Evolutionary conservation across 768 basidiomycete genomes (phyloP).

Genomic region (Pleurotus tuber-regium): DNA sequence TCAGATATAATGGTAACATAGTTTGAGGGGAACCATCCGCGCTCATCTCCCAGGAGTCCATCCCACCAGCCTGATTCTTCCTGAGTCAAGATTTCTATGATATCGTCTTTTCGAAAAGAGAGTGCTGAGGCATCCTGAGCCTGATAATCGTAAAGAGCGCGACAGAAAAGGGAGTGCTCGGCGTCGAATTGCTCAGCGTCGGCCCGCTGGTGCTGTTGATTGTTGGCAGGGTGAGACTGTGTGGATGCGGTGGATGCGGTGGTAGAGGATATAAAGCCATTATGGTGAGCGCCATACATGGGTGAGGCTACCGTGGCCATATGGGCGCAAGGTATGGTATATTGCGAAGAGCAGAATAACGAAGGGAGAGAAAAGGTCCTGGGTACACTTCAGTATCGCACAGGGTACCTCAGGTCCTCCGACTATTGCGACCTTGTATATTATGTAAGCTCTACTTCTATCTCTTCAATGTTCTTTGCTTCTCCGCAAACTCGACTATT

Average conservation of each 20-base stretch:
- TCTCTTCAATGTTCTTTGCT: constrained; percentile 85
- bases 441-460: constrained; percentile 25
- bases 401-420: background rate
- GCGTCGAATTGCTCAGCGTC: constrained; percentile 53
- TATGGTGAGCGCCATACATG: constrained; percentile 22
- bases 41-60: constrained; percentile 82
- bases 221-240: constrained; percentile 22
- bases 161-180: constrained; percentile 71
- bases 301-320: constrained; percentile 32
- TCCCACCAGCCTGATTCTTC: constrained; percentile 99
- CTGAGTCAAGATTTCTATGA: constrained; percentile 91
- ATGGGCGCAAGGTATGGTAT: background rate
- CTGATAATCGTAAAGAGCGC: constrained; percentile 88
- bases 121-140: constrained; percentile 88
- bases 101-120: constrained; percentile 81
- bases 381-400: background rate
- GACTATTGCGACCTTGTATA: constrained; percentile 2
- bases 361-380: constrained; percentile 2
- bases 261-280: constrained; percentile 11
- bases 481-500: constrained; percentile 94
- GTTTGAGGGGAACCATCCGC: constrained; percentile 98
- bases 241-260: constrained; percentile 14
- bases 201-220: constrained; percentile 32
- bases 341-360: background rate
- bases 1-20: constrained; percentile 81